Conservation (phyloP, 148 eudicot genomes). For the Camellia japonica region DNA sequence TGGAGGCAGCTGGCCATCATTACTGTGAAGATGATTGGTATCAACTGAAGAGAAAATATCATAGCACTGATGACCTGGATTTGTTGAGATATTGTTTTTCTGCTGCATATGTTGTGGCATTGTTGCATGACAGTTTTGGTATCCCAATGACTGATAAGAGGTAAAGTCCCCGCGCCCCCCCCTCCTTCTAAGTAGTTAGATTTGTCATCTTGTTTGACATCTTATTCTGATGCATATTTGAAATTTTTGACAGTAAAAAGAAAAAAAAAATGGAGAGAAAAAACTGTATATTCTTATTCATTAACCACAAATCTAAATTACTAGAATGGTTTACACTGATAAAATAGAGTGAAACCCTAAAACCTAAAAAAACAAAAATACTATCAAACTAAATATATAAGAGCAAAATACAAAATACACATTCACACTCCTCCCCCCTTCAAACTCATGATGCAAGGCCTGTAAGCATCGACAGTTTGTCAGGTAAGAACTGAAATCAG, state of each 20-base stretch:
- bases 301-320: not conserved
- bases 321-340: too few relatives aligned
- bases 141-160: conserved; percentile 34
- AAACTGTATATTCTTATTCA: too few relatives aligned
- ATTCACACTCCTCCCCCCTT: too few relatives aligned
- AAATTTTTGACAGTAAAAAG: not conserved
- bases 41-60: conserved; percentile 24
- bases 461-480: too few relatives aligned
- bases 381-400: too few relatives aligned
- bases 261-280: too few relatives aligned
- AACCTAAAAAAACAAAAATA: too few relatives aligned
- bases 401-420: too few relatives aligned
- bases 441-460: too few relatives aligned
- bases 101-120: conserved; percentile 32
- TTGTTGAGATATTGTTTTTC: conserved; percentile 40
- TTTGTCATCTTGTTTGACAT: not conserved
- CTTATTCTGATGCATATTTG: not conserved
- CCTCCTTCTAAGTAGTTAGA: not conserved
- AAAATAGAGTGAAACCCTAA: too few relatives aligned
- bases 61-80: conserved; percentile 30
- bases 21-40: conserved; percentile 43
- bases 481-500: too few relatives aligned
- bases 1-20: conserved; percentile 37
- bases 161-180: conserved; percentile 14
- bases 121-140: conserved; percentile 34